A percentile compares a stretch with the other conserved stretches of the same genome.
phyloP scores from a whole-genome alignment of 2,329 filamentous ascomycete species.

The Meredithiella fracta region DNA sequence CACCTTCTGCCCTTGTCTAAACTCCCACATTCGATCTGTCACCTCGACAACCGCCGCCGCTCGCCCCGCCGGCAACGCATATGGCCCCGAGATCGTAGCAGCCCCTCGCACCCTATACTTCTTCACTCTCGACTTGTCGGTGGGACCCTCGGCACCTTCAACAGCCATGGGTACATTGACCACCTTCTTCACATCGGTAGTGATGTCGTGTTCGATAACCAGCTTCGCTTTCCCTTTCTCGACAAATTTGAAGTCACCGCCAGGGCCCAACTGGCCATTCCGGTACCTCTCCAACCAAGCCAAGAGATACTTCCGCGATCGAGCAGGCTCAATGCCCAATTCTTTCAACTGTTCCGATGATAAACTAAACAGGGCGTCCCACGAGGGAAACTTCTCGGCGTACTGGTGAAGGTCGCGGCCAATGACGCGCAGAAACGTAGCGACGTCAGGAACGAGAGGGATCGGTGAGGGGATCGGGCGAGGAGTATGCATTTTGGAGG shows the following conservation, averaged over 20 bases:
- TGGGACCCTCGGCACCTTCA: not conserved
- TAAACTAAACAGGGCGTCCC: constrained; percentile 78
- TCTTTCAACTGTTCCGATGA: constrained; percentile 63
- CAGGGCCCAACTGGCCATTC: constrained; percentile 59
- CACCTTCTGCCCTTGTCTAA: constrained; percentile 72
- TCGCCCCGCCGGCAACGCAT: constrained; percentile 48
- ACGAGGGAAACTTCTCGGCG: constrained; percentile 71
- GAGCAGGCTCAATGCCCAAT: constrained; percentile 72
- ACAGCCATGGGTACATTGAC: constrained; percentile 35
- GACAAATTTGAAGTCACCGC: constrained; percentile 66
- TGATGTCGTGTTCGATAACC: constrained; percentile 23
- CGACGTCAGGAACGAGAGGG: constrained; percentile 69
- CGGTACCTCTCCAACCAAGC: constrained; percentile 78
- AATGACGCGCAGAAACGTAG: constrained; percentile 79
- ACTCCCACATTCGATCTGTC: constrained; percentile 86
- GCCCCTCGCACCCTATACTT: constrained; percentile 54
- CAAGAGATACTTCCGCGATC: constrained; percentile 67
- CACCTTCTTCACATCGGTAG: constrained; percentile 34
- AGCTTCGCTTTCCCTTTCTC: constrained; percentile 36
- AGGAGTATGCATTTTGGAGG: constrained; percentile 9
- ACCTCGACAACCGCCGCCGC: constrained; percentile 49
- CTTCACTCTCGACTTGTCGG: constrained; percentile 30
- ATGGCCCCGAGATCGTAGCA: constrained; percentile 57
- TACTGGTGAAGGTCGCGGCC: constrained; percentile 73
- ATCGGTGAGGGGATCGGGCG: constrained; percentile 37